phyloP scores from a whole-genome alignment of 2,329 filamentous ascomycete genomes.

The Exophiala calicioides region DNA sequence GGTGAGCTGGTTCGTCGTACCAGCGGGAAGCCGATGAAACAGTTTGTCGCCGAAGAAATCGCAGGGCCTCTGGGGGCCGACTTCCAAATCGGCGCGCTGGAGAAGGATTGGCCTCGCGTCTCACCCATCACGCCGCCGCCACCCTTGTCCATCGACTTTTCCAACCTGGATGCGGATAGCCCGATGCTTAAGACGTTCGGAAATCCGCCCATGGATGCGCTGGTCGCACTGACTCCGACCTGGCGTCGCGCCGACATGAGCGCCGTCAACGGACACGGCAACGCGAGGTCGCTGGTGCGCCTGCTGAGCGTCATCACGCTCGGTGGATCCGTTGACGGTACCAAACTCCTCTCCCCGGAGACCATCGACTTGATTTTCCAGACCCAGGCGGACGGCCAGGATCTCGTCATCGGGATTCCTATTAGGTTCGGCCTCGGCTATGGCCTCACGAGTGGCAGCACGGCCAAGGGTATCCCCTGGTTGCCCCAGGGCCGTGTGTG shows the following conservation, averaged over 20 bases:
- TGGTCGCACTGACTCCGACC: conserved; percentile 29
- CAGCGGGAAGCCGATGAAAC: conserved; percentile 44
- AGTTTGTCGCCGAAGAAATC: conserved; percentile 49
- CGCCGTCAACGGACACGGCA: conserved; percentile 48
- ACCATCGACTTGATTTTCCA: conserved; percentile 50
- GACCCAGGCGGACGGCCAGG: conserved; percentile 45
- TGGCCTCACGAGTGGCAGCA: conserved; percentile 37
- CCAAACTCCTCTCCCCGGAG: conserved; percentile 41
- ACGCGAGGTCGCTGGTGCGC: conserved; percentile 45
- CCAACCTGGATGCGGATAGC: conserved; percentile 28
- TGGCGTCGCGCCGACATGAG: conserved; percentile 48
- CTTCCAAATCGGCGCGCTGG: conserved; percentile 48
- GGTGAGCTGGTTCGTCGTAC: conserved; percentile 47
- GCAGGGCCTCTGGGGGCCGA: conserved; percentile 47
- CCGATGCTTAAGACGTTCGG: conserved; percentile 36
- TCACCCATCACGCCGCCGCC: conserved; percentile 37
- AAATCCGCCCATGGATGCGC: conserved; percentile 32
- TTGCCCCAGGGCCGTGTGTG: conserved; percentile 38
- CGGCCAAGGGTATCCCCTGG: conserved; percentile 28
- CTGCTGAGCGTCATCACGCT: conserved; percentile 45
- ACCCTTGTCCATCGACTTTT: conserved; percentile 21
- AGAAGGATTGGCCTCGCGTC: conserved; percentile 46
- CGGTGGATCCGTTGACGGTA: conserved; percentile 37
- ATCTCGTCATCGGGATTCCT: conserved; percentile 40
- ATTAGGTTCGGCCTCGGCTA: conserved; percentile 49